A percentile compares a stretch with the other conserved stretches of the same genome.
phyloP scores from a whole-genome alignment of 2,329 filamentous ascomycete species.

The Helotiales sp. region DNA sequence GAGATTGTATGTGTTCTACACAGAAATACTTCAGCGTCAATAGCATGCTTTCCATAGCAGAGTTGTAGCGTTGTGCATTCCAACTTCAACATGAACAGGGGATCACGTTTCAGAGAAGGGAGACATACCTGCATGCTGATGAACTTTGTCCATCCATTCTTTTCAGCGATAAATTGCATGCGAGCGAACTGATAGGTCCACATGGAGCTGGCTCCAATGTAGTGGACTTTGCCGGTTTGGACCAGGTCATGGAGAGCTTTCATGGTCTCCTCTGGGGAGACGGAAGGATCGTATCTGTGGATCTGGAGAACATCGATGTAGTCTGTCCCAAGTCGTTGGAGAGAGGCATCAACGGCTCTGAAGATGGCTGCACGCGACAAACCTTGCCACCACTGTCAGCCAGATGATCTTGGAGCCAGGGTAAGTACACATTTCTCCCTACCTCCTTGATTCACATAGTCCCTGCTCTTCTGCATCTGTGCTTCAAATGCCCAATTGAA shows the following conservation, averaged over 20 bases:
- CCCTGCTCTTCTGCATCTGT: conserved; percentile 44
- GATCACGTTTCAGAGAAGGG: no score
- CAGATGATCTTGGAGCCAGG: conserved; percentile 2
- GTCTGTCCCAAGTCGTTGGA: conserved; percentile 51
- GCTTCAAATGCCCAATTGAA: conserved; percentile 34
- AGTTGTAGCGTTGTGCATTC: no score
- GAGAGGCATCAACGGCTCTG: conserved; percentile 61
- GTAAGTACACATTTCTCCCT: conserved; percentile 17
- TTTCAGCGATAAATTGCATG: conserved; percentile 52
- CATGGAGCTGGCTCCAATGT: conserved; percentile 53
- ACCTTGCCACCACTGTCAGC: no score
- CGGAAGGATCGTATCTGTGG: conserved; percentile 54
- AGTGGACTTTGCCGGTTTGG: conserved; percentile 55
- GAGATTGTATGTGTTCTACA: conserved; percentile 53
- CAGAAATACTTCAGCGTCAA: no score
- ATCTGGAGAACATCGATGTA: conserved; percentile 64
- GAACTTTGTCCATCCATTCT: conserved; percentile 56
- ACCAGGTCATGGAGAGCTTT: conserved; percentile 60
- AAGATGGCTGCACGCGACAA: conserved; percentile 65
- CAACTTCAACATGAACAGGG: no score
- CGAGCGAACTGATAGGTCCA: conserved; percentile 48
- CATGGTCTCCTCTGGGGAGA: conserved; percentile 61
- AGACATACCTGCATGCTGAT: conserved; percentile 61
- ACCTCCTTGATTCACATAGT: conserved; percentile 47
- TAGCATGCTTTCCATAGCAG: no score